Base-by-base conservation (phyloP, 495 filamentous ascomycete genomes). In the Antarctomyces pellizariae region DNA sequence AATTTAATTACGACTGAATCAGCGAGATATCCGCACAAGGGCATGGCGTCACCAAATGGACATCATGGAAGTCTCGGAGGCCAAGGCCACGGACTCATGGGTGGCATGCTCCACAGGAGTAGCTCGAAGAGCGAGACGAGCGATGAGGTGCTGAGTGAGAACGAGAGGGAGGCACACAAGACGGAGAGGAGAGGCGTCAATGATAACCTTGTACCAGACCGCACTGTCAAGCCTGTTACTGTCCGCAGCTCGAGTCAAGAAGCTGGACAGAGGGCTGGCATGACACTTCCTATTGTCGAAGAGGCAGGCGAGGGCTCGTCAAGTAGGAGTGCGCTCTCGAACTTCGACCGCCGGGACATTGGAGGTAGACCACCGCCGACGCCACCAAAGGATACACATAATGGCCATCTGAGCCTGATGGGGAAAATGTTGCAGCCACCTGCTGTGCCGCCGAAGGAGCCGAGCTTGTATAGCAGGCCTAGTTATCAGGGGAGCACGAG, bases 251-350 rank as follows among this genome's bases (percentile, higher is more conserved):
- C 55, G 32, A 34, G 50, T 49, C 39, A 45, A 2, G 72, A 80
- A 26, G 52, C 63, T 22, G 44, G 58, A 13, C 43, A 37, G 12
- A n/a, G n/a, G n/a, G n/a, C n/a, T n/a, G 63, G 58, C 7, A 39
- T 56, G 7, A 71, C 76, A 13, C 49, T 97, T n/a, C 86, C 86
- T 1, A 72, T 93, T 25, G 78, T 97, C 5, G 80, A 92, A 30
- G 86, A 97, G 53, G 73, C 71, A 14, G 75, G 70, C 7, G 86
- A 93, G 47, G 74, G 61, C 3, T 83, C 75, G 39, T 20, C 11
- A 26, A 18, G 34, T 36, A 25, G 10, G 32, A 13, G 29, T 24
- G 14, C 29, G 32, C 2, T 27, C 16, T n/a, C 17, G 36, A 13
- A 32, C 37, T 7, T 7, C 24, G 9, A 40, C 37, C 11, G 31